Base-by-base conservation (phyloP, 768 basidiomycete genomes). In the Boletus reticuloceps region DNA sequence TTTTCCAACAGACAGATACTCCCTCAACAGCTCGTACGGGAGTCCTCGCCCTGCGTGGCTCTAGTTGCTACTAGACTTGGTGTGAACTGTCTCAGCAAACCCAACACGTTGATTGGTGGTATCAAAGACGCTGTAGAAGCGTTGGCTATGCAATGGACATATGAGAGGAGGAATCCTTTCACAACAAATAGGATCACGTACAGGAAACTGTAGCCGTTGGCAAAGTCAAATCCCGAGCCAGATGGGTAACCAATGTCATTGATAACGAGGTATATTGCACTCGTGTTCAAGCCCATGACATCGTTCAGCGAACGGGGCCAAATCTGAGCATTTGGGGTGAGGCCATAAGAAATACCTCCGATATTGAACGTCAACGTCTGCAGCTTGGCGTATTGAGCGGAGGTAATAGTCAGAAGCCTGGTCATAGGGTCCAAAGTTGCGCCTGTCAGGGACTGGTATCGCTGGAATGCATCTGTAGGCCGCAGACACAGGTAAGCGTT, bases 21-120 rank as follows among this genome's bases (percentile, higher is more conserved):
- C 27, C 27, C 29, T 29, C 9, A 8, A 29, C 29, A 29, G 8
- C 29, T 29, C 9, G 29, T 29, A 29, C 8, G 29, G 27, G 34
- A 36, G 13, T 36, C 34, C 34, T 36, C 34, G 29, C 13, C 11
- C 13, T 36, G 34, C 34, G 12, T 36, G 13, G 34, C 34, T 5
- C 39, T 40, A 40, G 10, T 40, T 40, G 5, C 5, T 40, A 2
- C 20, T 19, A n/a, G 41, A 19, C 13, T 38, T 17, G 11, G 43
- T 45, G 25, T 73, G 69, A 1, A 55, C 14, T 1, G 75, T 77
- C 41, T 60, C 72, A 2, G 78, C 78, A 37, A 80, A 66, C 20
- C 77, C 78, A 32, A 79, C 64, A 5, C 58, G 72, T 32, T 49
- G 61, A 62, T 20, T 11, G n/a, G n/a, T 40, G 6, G 34, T 36